Percentiles rank a stretch among this genome's conserved stretches.
These are phyloP conservation scores for Solanum aculeatissimum DNA, from an alignment of 305 asterid species.

Conservation along the genomic window DNA sequence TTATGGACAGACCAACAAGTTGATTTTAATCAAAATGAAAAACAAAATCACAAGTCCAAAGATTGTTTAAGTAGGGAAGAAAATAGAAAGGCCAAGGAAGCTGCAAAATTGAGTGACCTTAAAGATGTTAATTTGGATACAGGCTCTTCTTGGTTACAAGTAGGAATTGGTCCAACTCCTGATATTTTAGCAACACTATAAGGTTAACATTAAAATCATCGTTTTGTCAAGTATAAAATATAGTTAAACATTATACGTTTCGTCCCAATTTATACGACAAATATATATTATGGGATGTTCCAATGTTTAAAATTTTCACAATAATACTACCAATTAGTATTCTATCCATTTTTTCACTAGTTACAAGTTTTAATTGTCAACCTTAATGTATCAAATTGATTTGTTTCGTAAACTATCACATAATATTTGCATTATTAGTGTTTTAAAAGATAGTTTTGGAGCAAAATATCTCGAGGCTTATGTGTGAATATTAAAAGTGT, in stretches of 20 bases:
- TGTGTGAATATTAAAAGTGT: too few relatives aligned
- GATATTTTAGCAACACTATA: not conserved
- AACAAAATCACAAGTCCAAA: not conserved
- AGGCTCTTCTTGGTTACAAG: conserved; percentile 57
- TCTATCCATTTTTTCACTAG: too few relatives aligned
- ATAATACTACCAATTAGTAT: not conserved
- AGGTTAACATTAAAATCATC: not conserved
- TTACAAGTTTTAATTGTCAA: too few relatives aligned
- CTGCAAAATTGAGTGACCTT: conserved; percentile 39
- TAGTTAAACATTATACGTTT: not conserved
- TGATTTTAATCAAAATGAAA: not conserved
- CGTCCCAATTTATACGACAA: not conserved
- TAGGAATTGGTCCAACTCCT: conserved; percentile 52
- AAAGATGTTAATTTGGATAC: conserved; percentile 46
- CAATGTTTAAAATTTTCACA: not conserved
- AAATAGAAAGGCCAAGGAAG: conserved; percentile 21
- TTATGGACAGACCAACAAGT: conserved; percentile 10
- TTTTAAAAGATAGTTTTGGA: too few relatives aligned
- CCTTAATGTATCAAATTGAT: too few relatives aligned
- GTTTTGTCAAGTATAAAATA: not conserved
- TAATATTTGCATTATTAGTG: too few relatives aligned
- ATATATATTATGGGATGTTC: not conserved
- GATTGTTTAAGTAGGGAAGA: not conserved
- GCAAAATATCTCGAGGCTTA: too few relatives aligned
- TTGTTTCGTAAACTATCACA: too few relatives aligned